Evolutionary conservation across 1,139 yeast genomes (phyloP).

Genomic region (Saccharomycopsis phalli): DNA sequence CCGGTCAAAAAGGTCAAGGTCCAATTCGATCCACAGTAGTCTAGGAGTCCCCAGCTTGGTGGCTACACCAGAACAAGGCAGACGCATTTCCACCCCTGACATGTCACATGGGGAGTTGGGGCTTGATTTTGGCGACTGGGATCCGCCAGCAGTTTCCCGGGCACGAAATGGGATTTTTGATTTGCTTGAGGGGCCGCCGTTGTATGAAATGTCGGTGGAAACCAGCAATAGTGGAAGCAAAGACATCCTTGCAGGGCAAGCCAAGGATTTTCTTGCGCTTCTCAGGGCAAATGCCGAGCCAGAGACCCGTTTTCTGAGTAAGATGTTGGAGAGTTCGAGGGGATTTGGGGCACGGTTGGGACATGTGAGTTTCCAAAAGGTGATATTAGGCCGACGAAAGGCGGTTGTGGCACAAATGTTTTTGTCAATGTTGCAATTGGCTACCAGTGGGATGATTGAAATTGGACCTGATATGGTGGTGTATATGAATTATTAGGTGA

Average conservation of each 20-base stretch:
- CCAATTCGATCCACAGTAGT: not conserved
- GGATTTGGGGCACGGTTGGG: slow-evolving; percentile 9
- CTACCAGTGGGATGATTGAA: slow-evolving; percentile 27
- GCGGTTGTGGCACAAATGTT: slow-evolving; percentile 34
- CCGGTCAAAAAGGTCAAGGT: no score
- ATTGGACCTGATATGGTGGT: no score
- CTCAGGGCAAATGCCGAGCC: no score
- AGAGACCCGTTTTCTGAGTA: no score
- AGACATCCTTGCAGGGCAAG: not conserved
- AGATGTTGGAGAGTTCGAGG: no score
- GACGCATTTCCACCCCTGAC: not conserved
- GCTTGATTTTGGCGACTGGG: not conserved
- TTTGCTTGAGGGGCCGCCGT: not conserved
- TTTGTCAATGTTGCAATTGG: slow-evolving; percentile 33
- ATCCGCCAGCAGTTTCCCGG: not conserved
- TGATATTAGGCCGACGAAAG: slow-evolving; percentile 19
- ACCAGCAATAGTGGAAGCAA: not conserved
- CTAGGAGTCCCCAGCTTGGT: not conserved
- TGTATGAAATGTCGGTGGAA: not conserved
- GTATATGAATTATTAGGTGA: no score
- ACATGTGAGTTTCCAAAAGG: slow-evolving; percentile 14
- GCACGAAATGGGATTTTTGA: no score
- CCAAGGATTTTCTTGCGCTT: no score
- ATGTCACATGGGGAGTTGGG: not conserved
- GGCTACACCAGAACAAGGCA: not conserved